Conservation (phyloP, 1,284 basidiomycete species). For the Porogramme epimiltina region DNA sequence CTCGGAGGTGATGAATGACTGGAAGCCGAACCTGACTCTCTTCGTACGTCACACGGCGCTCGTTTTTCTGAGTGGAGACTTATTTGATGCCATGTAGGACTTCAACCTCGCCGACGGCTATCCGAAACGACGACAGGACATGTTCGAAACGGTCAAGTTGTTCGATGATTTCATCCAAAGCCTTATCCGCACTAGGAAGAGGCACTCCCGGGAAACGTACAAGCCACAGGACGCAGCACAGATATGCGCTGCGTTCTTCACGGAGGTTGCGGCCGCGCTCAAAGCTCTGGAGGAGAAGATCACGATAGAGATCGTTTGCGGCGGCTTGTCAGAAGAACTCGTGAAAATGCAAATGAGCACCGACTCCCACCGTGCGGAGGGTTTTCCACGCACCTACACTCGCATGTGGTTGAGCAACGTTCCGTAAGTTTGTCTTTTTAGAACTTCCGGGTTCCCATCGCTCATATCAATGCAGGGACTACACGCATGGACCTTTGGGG, state of each 20-base stretch:
- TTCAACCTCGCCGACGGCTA: background rate
- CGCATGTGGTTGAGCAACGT: slow-evolving; percentile 25
- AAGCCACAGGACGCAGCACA: background rate
- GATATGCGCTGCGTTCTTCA: slow-evolving; percentile 8
- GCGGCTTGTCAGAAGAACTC: slow-evolving; percentile 17
- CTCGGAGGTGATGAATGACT: slow-evolving; percentile 1
- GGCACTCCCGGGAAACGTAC: background rate
- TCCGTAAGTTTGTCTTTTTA: slow-evolving; percentile 17
- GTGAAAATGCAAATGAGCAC: slow-evolving; percentile 13
- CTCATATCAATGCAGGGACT: slow-evolving; percentile 27
- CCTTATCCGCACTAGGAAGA: background rate
- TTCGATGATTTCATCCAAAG: slow-evolving; percentile 4
- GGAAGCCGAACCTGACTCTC: slow-evolving; percentile 11
- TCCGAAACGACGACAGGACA: background rate
- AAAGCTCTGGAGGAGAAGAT: slow-evolving; percentile 23
- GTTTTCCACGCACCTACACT: slow-evolving; percentile 16
- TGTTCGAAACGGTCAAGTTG: background rate
- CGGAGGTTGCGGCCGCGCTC: slow-evolving; percentile 5
- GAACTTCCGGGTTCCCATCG: too few relatives aligned
- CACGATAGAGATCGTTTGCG: slow-evolving; percentile 15
- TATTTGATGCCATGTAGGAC: background rate
- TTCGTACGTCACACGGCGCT: slow-evolving; percentile 1
- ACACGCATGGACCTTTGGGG: slow-evolving; percentile 35
- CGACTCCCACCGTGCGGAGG: background rate
- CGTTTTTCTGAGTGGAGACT: background rate